Conservation (phyloP, 352 stramenopile species). For the Phytophthora parvispora region DNA sequence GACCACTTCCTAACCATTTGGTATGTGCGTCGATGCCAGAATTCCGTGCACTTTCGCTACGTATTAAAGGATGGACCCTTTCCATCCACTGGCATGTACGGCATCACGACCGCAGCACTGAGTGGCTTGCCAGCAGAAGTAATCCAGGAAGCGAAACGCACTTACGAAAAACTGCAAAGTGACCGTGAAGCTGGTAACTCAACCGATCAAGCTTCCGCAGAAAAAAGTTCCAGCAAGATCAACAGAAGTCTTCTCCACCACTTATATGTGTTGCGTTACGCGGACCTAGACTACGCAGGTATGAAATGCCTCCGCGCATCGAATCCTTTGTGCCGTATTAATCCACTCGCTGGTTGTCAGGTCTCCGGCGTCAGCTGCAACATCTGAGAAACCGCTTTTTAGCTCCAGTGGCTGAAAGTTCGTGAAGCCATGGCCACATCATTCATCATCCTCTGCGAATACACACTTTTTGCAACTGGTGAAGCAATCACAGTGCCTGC, state of each 20-base stretch:
- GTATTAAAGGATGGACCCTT: slow-evolving; percentile 79
- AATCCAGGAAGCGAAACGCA: slow-evolving; percentile 63
- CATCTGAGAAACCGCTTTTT: slow-evolving; percentile 72
- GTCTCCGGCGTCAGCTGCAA: slow-evolving; percentile 71
- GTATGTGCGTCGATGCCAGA: slow-evolving; percentile 36
- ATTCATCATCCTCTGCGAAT: slow-evolving; percentile 34
- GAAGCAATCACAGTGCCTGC: slow-evolving; percentile 62
- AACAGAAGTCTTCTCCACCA: slow-evolving; percentile 78
- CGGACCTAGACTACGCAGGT: slow-evolving; percentile 70
- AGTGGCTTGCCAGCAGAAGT: slow-evolving; percentile 77
- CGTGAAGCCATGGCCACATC: slow-evolving; percentile 11
- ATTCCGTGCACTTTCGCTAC: slow-evolving; percentile 65
- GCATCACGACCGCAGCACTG: slow-evolving; percentile 82
- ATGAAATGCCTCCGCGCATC: neutral
- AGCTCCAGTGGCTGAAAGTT: slow-evolving; percentile 14
- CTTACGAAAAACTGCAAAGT: slow-evolving; percentile 45
- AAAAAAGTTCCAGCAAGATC: slow-evolving; percentile 19
- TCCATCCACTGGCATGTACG: slow-evolving; percentile 73
- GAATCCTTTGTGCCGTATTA: neutral
- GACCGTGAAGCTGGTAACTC: slow-evolving; percentile 32
- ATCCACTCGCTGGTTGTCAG: slow-evolving; percentile 30
- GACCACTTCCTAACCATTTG: neutral
- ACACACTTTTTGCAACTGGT: slow-evolving; percentile 38
- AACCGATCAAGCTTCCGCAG: slow-evolving; percentile 6
- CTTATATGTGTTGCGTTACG: slow-evolving; percentile 74